phyloP scores from a whole-genome alignment of 2,329 filamentous ascomycete genomes.

The Acrocalymma vagum region DNA sequence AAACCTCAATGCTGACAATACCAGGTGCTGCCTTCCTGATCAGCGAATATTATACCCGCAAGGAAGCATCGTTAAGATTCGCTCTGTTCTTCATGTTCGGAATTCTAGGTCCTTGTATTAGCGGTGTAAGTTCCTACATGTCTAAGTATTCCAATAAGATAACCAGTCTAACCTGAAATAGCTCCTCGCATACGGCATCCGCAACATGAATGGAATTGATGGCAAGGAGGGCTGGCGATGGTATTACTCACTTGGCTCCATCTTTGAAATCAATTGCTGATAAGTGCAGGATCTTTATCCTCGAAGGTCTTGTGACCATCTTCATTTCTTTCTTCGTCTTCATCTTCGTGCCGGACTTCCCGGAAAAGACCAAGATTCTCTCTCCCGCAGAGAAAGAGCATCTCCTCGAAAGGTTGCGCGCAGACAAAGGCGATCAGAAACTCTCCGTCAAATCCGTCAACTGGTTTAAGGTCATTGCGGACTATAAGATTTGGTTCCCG shows the following conservation, averaged over 20 bases:
- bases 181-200: constrained; percentile 57
- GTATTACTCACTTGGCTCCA: constrained; percentile 1
- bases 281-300: constrained; percentile 64
- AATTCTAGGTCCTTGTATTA: constrained; percentile 63
- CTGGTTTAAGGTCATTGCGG: constrained; percentile 56
- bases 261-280: too few relatives aligned
- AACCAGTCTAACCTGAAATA: constrained; percentile 2
- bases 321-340: constrained; percentile 58
- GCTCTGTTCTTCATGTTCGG: constrained; percentile 64
- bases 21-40: constrained; percentile 37
- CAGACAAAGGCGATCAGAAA: constrained; percentile 56
- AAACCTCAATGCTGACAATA: constrained; percentile 1
- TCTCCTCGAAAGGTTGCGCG: constrained; percentile 57
- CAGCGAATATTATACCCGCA: constrained; percentile 56
- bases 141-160: not conserved
- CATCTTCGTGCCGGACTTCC: constrained; percentile 62
- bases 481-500: constrained; percentile 66
- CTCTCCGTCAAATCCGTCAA: constrained; percentile 58
- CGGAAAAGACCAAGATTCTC: constrained; percentile 59
- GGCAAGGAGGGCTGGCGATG: constrained; percentile 38
- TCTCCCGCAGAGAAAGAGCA: constrained; percentile 60
- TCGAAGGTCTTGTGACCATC: constrained; percentile 65
- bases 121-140: constrained; percentile 47
- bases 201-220: constrained; percentile 37
- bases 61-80: constrained; percentile 61